A percentile compares a stretch with the other conserved stretches of the same genome.
Evolutionary conservation across 2,329 filamentous ascomycete species (phyloP).

Genomic region (Periglandula ipomoeae): DNA sequence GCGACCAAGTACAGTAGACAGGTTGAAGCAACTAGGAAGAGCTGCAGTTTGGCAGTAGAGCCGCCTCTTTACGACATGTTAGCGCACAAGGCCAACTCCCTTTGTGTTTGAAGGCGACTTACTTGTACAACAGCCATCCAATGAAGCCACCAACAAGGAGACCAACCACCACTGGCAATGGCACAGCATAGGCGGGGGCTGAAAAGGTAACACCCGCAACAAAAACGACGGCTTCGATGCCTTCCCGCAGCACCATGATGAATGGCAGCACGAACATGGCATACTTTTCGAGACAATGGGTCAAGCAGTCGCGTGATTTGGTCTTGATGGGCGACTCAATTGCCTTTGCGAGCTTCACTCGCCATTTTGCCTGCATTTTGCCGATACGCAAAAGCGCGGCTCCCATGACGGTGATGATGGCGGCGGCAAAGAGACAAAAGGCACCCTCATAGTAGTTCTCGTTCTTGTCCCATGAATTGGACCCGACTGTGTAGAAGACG

Average conservation of each 20-base stretch:
- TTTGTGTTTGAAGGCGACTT: conserved; percentile 22
- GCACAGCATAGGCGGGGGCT: conserved; percentile 65
- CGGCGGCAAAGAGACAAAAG: conserved; percentile 62
- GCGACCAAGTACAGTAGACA: conserved; percentile 79
- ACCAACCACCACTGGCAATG: conserved; percentile 66
- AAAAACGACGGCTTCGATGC: conserved; percentile 79
- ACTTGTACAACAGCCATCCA: conserved; percentile 73
- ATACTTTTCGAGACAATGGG: conserved; percentile 64
- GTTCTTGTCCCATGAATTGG: conserved; percentile 54
- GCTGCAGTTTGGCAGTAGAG: conserved; percentile 42
- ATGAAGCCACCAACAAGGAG: conserved; percentile 56
- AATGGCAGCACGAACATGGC: conserved; percentile 82
- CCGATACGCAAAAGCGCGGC: conserved; percentile 70
- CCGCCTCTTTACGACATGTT: conserved; percentile 24
- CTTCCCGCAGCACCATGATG: conserved; percentile 78
- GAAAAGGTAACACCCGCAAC: conserved; percentile 75
- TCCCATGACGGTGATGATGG: conserved; percentile 78
- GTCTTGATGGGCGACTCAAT: conserved; percentile 44
- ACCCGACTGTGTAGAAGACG: conserved; percentile 60
- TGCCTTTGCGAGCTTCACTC: conserved; percentile 66
- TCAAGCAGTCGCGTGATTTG: conserved; percentile 40
- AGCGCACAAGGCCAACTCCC: neutral
- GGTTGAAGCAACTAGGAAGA: conserved; percentile 74
- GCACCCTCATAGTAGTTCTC: conserved; percentile 77
- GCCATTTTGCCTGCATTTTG: conserved; percentile 82